Evolutionary conservation across 2,329 filamentous ascomycete genomes (phyloP).

Genomic region (Fonsecaea multimorphosa): DNA sequence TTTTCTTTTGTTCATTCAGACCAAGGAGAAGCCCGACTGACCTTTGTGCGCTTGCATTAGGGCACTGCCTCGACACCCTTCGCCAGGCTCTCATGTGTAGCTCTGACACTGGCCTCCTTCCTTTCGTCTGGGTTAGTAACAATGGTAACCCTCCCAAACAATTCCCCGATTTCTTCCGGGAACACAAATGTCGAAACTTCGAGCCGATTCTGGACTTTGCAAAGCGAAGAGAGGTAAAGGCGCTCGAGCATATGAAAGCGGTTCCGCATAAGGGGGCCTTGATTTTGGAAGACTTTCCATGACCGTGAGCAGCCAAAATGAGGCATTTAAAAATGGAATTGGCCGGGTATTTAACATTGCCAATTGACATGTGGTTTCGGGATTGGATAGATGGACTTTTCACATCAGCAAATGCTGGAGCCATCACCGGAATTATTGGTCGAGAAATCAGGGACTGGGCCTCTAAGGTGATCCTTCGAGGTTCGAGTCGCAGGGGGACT

Average conservation of each 20-base stretch:
- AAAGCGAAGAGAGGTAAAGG: neutral
- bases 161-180: neutral
- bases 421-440: neutral
- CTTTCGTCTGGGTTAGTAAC: neutral
- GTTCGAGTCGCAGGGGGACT: neutral
- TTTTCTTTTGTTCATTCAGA: neutral
- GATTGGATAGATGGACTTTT: neutral
- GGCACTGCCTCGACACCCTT: slow-evolving; percentile 2
- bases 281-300: slow-evolving; percentile 1
- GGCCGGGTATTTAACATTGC: neutral
- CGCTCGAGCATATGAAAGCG: neutral
- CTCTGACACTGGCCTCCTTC: neutral
- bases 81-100: slow-evolving; percentile 3
- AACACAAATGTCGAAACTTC: slow-evolving; percentile 4
- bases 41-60: neutral
- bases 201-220: neutral
- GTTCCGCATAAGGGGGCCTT: slow-evolving; percentile 1
- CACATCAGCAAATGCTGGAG: neutral
- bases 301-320: neutral
- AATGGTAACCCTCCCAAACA: neutral
- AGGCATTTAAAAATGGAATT: neutral
- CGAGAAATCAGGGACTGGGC: neutral
- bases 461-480: neutral
- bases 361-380: neutral
- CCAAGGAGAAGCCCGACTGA: neutral